These are phyloP conservation scores for Russula virescens DNA, from an alignment of 768 basidiomycete species.

Conservation along the genomic window DNA sequence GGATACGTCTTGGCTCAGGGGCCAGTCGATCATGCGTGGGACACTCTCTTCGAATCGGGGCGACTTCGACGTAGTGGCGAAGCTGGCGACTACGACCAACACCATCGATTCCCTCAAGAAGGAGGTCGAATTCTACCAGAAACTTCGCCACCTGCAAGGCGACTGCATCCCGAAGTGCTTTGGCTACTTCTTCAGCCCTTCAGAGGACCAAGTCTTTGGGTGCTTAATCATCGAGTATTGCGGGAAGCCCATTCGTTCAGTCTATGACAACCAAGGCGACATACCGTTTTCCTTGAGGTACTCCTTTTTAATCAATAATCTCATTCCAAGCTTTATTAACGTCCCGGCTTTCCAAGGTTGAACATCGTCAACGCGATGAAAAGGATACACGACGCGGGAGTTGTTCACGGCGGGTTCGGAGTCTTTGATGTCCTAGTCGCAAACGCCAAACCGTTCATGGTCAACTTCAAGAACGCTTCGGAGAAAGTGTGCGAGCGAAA, in stretches of 20 bases:
- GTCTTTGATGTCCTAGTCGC: background rate
- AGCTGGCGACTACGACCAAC: background rate
- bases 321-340: background rate
- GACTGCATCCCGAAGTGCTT: slow-evolving; percentile 12
- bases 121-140: slow-evolving; percentile 12
- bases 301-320: background rate
- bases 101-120: slow-evolving; percentile 1
- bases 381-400: slow-evolving; percentile 10
- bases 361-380: background rate
- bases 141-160: slow-evolving; percentile 9
- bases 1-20: slow-evolving; percentile 9
- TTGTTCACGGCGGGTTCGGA: slow-evolving; percentile 9
- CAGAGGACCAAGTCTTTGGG: slow-evolving; percentile 2
- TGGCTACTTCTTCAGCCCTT: slow-evolving; percentile 9
- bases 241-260: slow-evolving; percentile 10
- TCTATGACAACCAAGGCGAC: slow-evolving; percentile 6
- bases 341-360: background rate
- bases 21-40: slow-evolving; percentile 15
- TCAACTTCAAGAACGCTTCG: slow-evolving; percentile 13
- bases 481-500: slow-evolving; percentile 9
- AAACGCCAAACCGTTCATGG: slow-evolving; percentile 8
- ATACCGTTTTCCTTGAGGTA: slow-evolving; percentile 9
- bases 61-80: slow-evolving; percentile 13
- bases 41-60: slow-evolving; percentile 6
- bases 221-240: slow-evolving; percentile 14